A percentile compares a stretch with the other conserved stretches of the same genome.
Evolutionary conservation across 352 stramenopile genomes (phyloP).

Genomic region (Peronospora belbahrii): DNA sequence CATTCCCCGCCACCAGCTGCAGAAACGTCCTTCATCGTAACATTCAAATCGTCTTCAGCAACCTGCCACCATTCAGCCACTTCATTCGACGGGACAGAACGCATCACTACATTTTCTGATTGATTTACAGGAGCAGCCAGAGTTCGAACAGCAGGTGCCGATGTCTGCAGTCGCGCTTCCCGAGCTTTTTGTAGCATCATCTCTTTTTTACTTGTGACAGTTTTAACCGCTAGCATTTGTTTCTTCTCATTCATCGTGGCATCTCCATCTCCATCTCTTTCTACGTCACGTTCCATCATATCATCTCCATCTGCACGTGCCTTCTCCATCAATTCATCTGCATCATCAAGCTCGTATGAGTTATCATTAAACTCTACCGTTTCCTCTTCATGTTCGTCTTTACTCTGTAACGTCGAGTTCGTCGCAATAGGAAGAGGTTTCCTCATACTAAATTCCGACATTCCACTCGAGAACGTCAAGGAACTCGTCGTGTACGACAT

Average conservation of each 20-base stretch:
- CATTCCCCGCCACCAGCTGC: slow-evolving; percentile 20
- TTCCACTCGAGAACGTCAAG: slow-evolving; percentile 11
- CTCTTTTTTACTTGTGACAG: slow-evolving; percentile 62
- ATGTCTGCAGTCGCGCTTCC: slow-evolving; percentile 49
- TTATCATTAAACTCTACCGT: slow-evolving; percentile 29
- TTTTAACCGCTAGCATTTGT: slow-evolving; percentile 4
- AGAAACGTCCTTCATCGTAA: slow-evolving; percentile 16
- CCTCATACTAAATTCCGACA: slow-evolving; percentile 15
- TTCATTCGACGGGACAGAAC: slow-evolving; percentile 77
- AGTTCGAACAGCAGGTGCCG: slow-evolving; percentile 46
- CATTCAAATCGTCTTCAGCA: slow-evolving; percentile 19
- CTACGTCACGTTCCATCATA: slow-evolving; percentile 15
- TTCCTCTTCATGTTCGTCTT: slow-evolving; percentile 12
- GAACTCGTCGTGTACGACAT: slow-evolving; percentile 53
- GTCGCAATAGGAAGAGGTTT: slow-evolving; percentile 8
- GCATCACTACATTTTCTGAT: slow-evolving; percentile 18
- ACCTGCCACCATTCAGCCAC: slow-evolving; percentile 80
- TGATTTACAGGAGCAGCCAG: slow-evolving; percentile 36
- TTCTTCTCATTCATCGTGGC: slow-evolving; percentile 6
- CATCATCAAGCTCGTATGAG: slow-evolving; percentile 25
- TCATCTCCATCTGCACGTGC: slow-evolving; percentile 20
- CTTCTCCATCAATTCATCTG: slow-evolving; percentile 29
- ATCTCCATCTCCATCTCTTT: not conserved
- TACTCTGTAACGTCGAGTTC: slow-evolving; percentile 4
- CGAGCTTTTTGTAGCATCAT: slow-evolving; percentile 64